Evolutionary conservation across 1,139 yeast species (phyloP), one percentile per base, ranked within the genome.

Genomic region (Chernovozyma sophiae-reginae): DNA sequence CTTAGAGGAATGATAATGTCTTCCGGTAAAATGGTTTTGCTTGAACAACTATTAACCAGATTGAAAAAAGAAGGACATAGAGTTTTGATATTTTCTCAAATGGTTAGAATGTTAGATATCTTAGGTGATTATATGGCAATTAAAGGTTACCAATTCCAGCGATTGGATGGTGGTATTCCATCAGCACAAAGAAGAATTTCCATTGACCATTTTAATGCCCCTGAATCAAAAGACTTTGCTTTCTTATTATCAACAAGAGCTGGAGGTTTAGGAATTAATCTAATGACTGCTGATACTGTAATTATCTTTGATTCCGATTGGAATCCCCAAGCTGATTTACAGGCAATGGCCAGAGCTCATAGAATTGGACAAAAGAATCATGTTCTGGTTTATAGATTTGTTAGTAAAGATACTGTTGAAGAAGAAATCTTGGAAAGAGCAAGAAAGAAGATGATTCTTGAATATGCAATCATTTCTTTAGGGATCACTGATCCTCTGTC

Each of bases 271-370:
- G 99, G 99, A 60, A 94, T 92, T 56, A 92, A 92, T 57, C 72
- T 94, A 56, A 92, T 90, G 97, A 92, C 98, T 4, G 98, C 99
- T 3, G 99, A 92, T 55, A 92, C 98, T 4, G 99, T 92, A 25
- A 86, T 92, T 49, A 89, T 92, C 31, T 92, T 92, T 62, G 99
- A 92, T 63, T 86, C 96, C 11, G 99, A 92, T 66, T 92, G 99
- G 99, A 92, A 92, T 55, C 97, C 97, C 1, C 97, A 92, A 62
- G 97, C 97, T 1, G 98, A 90, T 72, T 68, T 90, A 49, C 97
- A 92, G 63, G 98, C 98, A 4, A 94, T 94, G 99, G 99, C 98
- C 0, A 81, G 99, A 64, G 99, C 98, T 3, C 99, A 92, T 64
- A 81, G 99, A 70, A 92, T 92, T 55, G 99, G 99, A 13, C 99